Evolutionary conservation across 1,139 yeast species (phyloP).

Genomic region (Torulaspora globosa): DNA sequence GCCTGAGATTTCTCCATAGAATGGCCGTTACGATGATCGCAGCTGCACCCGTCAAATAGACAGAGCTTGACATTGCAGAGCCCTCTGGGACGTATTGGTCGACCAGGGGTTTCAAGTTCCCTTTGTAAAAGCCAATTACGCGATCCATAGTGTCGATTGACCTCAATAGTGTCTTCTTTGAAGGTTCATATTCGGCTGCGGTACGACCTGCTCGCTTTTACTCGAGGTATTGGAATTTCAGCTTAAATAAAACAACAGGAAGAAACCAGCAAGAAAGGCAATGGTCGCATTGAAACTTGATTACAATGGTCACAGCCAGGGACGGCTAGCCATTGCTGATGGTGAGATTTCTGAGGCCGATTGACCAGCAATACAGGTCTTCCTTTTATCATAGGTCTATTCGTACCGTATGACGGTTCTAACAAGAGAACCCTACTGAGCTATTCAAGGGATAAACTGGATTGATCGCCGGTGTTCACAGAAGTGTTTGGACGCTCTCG

Average conservation of each 20-base stretch:
- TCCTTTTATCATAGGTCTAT: conserved; percentile 1
- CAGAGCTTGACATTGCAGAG: conserved; percentile 10
- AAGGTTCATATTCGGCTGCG: neutral
- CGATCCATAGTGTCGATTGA: conserved; percentile 2
- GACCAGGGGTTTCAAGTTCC: conserved; percentile 7
- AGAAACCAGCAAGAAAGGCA: neutral
- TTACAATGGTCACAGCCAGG: neutral
- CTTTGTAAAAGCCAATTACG: conserved; percentile 2
- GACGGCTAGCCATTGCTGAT: neutral
- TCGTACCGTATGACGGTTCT: conserved; percentile 7
- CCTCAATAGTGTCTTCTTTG: neutral
- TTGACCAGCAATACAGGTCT: neutral
- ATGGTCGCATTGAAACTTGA: neutral
- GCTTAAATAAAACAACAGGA: neutral
- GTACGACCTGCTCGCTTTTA: neutral
- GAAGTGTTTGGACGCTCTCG: neutral
- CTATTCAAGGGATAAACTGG: conserved; percentile 4
- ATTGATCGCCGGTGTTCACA: neutral
- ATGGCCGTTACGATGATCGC: conserved; percentile 14
- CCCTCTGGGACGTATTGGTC: conserved; percentile 14
- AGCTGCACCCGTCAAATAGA: conserved; percentile 17
- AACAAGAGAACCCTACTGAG: conserved; percentile 1
- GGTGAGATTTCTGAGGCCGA: neutral
- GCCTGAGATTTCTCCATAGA: conserved; percentile 13
- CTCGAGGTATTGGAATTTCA: neutral